Evolutionary conservation across 202 grass and related monocot species (phyloP).

Genomic region (Alloteropsis angusta): DNA sequence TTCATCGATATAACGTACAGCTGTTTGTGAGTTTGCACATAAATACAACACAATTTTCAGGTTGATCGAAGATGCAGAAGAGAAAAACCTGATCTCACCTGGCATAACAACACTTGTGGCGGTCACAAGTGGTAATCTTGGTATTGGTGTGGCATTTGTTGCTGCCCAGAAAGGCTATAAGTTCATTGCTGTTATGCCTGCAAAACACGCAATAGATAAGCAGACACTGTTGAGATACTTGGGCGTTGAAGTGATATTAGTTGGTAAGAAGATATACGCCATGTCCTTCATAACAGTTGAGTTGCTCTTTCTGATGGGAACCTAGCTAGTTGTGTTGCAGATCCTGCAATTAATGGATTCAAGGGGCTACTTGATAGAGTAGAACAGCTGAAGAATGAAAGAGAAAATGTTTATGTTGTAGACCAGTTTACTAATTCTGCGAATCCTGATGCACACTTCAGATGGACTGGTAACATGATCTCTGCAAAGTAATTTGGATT

Average conservation of each 20-base stretch:
- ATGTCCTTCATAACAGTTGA: background rate
- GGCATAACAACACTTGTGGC: slow-evolving; percentile 37
- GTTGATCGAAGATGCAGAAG: slow-evolving; percentile 63
- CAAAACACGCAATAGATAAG: slow-evolving; percentile 38
- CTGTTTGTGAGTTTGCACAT: background rate
- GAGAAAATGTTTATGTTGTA: slow-evolving; percentile 39
- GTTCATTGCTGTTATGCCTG: slow-evolving; percentile 41
- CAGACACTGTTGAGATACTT: slow-evolving; percentile 46
- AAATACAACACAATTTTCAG: slow-evolving; percentile 6
- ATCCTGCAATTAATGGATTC: slow-evolving; percentile 49
- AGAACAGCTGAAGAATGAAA: slow-evolving; percentile 39
- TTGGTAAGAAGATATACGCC: slow-evolving; percentile 29
- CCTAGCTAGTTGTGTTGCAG: slow-evolving; percentile 14
- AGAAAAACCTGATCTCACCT: slow-evolving; percentile 45
- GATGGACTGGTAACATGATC: slow-evolving; percentile 30
- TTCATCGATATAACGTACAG: background rate
- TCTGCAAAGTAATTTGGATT: slow-evolving; percentile 4
- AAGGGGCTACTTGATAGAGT: slow-evolving; percentile 44
- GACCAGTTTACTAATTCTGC: slow-evolving; percentile 50
- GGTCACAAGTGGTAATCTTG: slow-evolving; percentile 46
- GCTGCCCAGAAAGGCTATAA: slow-evolving; percentile 52
- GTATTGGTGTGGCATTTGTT: slow-evolving; percentile 38
- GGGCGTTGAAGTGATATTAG: slow-evolving; percentile 45
- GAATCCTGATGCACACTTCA: slow-evolving; percentile 63
- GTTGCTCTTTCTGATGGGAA: background rate